These are phyloP conservation scores for Kazachstania martiniae DNA, from an alignment of 805 yeast genomes.

Conservation along the genomic window DNA sequence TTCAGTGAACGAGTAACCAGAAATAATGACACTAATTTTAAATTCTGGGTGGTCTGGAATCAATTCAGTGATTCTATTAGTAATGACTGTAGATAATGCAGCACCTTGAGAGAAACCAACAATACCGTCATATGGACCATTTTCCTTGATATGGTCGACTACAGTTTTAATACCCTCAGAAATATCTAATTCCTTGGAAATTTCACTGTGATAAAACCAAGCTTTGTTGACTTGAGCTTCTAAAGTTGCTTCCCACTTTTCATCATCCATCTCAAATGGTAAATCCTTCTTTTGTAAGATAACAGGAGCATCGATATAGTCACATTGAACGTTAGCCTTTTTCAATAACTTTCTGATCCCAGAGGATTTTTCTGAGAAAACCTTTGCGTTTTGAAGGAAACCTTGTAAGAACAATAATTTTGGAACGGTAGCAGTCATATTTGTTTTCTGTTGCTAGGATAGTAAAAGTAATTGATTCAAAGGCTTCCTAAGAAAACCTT, in stretches of 20 bases:
- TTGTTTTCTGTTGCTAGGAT: background rate
- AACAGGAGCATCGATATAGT: conserved; percentile 73
- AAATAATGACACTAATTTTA: conserved; percentile 65
- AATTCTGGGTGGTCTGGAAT: conserved; percentile 39
- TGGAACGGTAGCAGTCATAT: conserved; percentile 9
- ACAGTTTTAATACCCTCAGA: conserved; percentile 41
- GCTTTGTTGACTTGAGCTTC: conserved; percentile 42
- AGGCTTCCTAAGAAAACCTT: too few relatives aligned
- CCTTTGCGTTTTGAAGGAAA: conserved; percentile 71
- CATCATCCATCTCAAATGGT: conserved; percentile 55
- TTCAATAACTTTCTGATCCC: conserved; percentile 73
- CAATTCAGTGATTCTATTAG: conserved; percentile 46
- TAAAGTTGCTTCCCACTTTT: conserved; percentile 37
- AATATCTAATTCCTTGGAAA: conserved; percentile 37
- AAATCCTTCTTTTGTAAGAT: conserved; percentile 55
- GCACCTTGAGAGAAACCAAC: conserved; percentile 95
- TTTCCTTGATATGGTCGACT: conserved; percentile 40
- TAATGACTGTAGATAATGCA: conserved; percentile 63
- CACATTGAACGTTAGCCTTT: conserved; percentile 53
- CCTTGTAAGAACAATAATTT: conserved; percentile 86
- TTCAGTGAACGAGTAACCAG: conserved; percentile 49
- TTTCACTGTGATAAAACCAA: conserved; percentile 63
- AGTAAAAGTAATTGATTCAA: too few relatives aligned
- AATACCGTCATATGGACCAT: conserved; percentile 81
- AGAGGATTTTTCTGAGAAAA: conserved; percentile 80